Percentiles rank a stretch among this genome's conserved stretches.
phyloP scores from a whole-genome alignment of 805 yeast genomes.

The Hanseniaspora singularis region DNA sequence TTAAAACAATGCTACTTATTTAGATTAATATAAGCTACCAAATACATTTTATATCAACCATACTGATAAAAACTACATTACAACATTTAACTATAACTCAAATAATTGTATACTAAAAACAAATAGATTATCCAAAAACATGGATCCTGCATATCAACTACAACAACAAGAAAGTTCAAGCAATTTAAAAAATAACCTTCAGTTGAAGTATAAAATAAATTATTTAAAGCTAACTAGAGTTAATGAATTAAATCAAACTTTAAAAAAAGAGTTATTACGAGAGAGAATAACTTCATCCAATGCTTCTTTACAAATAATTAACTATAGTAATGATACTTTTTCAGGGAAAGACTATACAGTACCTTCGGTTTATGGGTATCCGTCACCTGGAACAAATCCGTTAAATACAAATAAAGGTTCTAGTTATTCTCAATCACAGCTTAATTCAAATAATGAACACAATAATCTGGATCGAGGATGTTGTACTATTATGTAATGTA shows the following conservation, averaged over 20 bases:
- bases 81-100: too few species aligned
- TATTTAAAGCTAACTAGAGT: conserved; percentile 49
- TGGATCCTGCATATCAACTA: background rate
- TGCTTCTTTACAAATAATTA: conserved; percentile 40
- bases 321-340: conserved; percentile 24
- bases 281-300: conserved; percentile 55
- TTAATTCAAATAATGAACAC: background rate
- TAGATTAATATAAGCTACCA: too few species aligned
- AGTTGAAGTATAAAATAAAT: conserved; percentile 35
- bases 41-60: too few species aligned
- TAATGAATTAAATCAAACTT: conserved; percentile 42
- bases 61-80: too few species aligned
- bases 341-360: conserved; percentile 30
- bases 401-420: conserved; percentile 24
- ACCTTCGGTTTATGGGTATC: conserved; percentile 34
- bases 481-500: conserved; percentile 29
- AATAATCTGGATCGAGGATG: conserved; percentile 22
- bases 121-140: background rate
- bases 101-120: background rate
- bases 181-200: conserved; percentile 1
- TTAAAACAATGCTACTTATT: too few species aligned
- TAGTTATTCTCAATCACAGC: background rate
- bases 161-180: background rate
- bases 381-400: conserved; percentile 31
- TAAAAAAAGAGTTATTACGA: conserved; percentile 39